These are phyloP conservation scores for Takashimella koratensis DNA, from an alignment of 1,284 basidiomycete species.

Conservation along the genomic window DNA sequence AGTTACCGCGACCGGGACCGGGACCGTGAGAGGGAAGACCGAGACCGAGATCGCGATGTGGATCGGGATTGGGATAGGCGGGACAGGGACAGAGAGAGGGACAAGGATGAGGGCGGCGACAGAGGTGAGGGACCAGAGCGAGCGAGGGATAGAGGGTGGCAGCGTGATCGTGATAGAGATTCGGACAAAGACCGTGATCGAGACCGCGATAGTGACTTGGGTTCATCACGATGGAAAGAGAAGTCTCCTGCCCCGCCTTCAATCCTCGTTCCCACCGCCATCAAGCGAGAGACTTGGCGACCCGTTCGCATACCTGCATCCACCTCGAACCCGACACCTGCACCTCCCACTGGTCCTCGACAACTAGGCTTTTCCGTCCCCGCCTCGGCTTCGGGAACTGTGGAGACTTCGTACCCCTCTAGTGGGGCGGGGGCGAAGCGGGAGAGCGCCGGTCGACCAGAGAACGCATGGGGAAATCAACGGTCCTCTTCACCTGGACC, in stretches of 20 bases:
- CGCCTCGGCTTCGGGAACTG: no score
- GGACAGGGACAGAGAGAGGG: no score
- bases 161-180: neutral
- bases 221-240: neutral
- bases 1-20: conserved; percentile 1
- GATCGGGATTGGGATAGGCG: neutral
- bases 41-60: neutral
- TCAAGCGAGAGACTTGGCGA: conserved; percentile 28
- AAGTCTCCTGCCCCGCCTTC: neutral
- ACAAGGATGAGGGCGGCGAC: no score
- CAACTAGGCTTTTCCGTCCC: no score
- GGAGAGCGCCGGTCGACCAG: no score
- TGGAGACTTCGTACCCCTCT: no score
- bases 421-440: no score
- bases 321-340: no score
- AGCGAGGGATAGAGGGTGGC: neutral
- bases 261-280: neutral
- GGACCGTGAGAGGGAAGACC: neutral
- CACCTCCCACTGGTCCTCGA: no score
- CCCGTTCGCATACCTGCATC: conserved; percentile 14
- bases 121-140: no score
- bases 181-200: neutral
- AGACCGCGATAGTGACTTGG: neutral
- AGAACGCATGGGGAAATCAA: neutral
- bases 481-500: conserved; percentile 2